phyloP scores from a whole-genome alignment of 2,329 filamentous ascomycete species.

The Colletotrichum coccodes region DNA sequence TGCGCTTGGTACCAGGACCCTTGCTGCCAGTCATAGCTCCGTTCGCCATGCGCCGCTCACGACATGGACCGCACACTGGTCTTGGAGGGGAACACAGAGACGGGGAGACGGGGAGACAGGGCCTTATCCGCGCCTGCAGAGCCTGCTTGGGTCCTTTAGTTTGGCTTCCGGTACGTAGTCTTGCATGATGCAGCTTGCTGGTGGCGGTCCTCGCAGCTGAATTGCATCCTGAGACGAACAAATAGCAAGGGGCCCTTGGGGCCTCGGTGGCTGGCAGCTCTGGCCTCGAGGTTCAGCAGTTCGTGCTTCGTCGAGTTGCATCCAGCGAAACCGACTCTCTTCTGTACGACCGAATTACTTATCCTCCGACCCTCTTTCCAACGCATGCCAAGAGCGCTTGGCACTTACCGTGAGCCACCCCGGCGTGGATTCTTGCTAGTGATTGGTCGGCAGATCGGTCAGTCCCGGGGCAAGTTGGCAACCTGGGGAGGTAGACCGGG shows the following conservation, averaged over 20 bases:
- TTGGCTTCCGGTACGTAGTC: background rate
- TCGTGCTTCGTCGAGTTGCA: background rate
- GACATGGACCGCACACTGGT: background rate
- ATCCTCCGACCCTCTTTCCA: background rate
- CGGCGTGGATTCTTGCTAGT: background rate
- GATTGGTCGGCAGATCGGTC: conserved; percentile 19
- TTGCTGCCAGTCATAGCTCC: background rate
- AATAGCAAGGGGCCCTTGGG: background rate
- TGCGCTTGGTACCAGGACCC: background rate
- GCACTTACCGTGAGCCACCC: conserved; percentile 4
- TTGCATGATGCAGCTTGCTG: conserved; percentile 6
- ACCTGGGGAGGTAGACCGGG: background rate
- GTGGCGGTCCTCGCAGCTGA: background rate
- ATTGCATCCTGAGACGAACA: background rate
- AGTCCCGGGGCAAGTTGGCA: conserved; percentile 3
- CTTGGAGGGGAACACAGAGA: background rate
- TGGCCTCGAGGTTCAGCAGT: background rate
- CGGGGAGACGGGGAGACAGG: background rate
- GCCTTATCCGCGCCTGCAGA: background rate
- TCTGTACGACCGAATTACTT: conserved; percentile 17
- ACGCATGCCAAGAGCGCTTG: conserved; percentile 27
- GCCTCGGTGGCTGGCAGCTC: background rate
- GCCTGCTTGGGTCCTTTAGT: background rate
- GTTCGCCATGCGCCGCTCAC: background rate
- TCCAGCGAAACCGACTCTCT: background rate